Percentiles rank a stretch among this genome's conserved stretches.
Conservation (phyloP, 305 asterid species). For the Plantago coronopus region DNA sequence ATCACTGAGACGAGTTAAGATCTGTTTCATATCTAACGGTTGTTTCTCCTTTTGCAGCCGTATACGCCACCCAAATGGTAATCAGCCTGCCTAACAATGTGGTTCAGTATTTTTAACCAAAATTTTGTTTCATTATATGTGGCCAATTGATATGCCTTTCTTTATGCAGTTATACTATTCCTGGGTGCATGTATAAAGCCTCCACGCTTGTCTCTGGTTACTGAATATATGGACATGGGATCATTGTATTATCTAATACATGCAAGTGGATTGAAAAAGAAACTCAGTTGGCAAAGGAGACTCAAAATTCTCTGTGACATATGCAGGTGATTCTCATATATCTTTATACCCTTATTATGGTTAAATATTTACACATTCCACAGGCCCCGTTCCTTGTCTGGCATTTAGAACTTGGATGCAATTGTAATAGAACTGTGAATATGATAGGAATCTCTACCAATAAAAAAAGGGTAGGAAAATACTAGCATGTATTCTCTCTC, state of each 20-base stretch:
- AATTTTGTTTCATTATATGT: conserved; percentile 11
- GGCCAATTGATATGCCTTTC: conserved; percentile 12
- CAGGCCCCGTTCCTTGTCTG: not conserved
- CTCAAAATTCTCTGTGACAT: conserved; percentile 90
- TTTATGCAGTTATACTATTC: conserved; percentile 81
- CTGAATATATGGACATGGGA: conserved; percentile 98
- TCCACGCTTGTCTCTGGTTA: conserved; percentile 84
- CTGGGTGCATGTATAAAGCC: conserved; percentile 96
- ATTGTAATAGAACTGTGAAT: too few species aligned
- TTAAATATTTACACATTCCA: not conserved
- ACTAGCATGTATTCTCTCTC: too few species aligned
- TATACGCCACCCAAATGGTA: conserved; percentile 97
- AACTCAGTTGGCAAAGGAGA: conserved; percentile 83
- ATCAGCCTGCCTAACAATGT: conserved; percentile 25
- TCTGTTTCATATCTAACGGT: conserved; percentile 20
- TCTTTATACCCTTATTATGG: not conserved
- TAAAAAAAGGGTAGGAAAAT: too few species aligned
- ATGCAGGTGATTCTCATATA: conserved; percentile 62
- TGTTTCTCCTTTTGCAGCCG: conserved; percentile 60
- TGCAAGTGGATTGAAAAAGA: conserved; percentile 87
- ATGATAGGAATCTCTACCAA: too few species aligned
- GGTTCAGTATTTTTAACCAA: conserved; percentile 10
- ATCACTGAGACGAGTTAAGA: conserved; percentile 9
- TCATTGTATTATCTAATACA: conserved; percentile 85
- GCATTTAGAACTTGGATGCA: too few species aligned